Evolutionary conservation across 345 rosid species (phyloP), one percentile per base, ranked within the genome.

Genomic region (Raphanus sativus): DNA sequence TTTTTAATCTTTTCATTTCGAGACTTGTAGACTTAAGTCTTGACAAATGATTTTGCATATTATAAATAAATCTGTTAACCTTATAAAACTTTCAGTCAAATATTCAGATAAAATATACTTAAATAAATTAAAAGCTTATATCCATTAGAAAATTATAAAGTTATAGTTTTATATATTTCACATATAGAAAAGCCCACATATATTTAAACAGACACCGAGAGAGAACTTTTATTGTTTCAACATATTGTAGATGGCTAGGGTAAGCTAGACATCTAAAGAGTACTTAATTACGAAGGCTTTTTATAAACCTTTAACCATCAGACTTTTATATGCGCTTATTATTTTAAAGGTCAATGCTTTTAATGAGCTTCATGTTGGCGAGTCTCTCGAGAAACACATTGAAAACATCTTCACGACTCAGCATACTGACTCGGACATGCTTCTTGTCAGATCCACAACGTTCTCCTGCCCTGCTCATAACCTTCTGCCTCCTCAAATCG

Each of bases 381-480:
- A 92, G 78, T 82, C 96, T 89, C 84, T 88, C 90, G 81, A 92
- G 54, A 73, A 94, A 84, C 15, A 59, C 75, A 56, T 86, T 70
- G 45, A 90, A 90, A 5, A 13, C 86, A n/a, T 84, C 90, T 6
- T 89, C 94, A 30, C 75, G 75, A 74, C 97, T 78, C 32, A 92
- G 80, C 92, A 94, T 83, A 78, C 98, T 92, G 38, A 92, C 72
- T 79, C 98, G 81, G 8, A 73, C 90, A 25, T 84, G 85, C 48
- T 79, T 66, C 32, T 78, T 58, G 69, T 81, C 85, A 29, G 70
- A 82, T 21, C 96, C 98, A 52, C 91, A 94, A 9, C 82, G 69
- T n/a, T 59, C 70, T n/a, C 98, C 98, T 0, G 85, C 80, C 62
- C 97, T 88, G 28, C 81, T 15, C 66, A 85, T 45, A 8, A 94